Conservation (phyloP, 768 basidiomycete species). For the Tylopilus sp. region DNA sequence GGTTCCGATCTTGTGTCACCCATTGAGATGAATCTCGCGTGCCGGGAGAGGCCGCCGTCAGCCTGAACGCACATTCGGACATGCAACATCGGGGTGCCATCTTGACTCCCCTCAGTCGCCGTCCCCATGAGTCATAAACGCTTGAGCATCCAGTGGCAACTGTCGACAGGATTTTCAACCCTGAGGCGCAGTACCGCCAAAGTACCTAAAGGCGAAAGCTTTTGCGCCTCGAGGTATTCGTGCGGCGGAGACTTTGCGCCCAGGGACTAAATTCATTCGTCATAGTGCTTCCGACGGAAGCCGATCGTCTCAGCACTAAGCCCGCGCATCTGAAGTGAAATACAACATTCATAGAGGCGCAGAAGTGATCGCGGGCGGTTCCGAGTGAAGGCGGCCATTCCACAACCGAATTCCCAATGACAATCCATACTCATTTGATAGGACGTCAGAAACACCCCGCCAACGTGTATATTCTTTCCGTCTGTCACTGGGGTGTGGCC, state of each 20-base stretch:
- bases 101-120: constrained; percentile 12
- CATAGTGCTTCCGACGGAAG: constrained; percentile 27
- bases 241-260: constrained; percentile 31
- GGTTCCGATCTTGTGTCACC: constrained; percentile 21
- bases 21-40: constrained; percentile 18
- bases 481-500: constrained; percentile 20
- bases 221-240: constrained; percentile 31
- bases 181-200: constrained; percentile 27
- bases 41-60: constrained; percentile 10
- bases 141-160: constrained; percentile 9
- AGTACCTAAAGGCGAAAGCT: constrained; percentile 31
- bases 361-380: constrained; percentile 18
- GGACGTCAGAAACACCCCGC: constrained; percentile 17
- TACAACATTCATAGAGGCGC: constrained; percentile 3
- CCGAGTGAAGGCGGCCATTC: constrained; percentile 20
- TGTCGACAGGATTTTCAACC: constrained; percentile 25
- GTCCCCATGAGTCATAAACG: constrained; percentile 14
- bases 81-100: constrained; percentile 10
- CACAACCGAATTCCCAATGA: constrained; percentile 25
- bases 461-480: constrained; percentile 33
- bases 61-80: constrained; percentile 7
- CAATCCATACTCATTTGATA: constrained; percentile 28
- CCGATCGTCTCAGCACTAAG: constrained; percentile 22
- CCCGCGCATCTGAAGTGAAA: constrained; percentile 16
- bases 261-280: constrained; percentile 25